Percentiles rank a stretch among this genome's conserved stretches.
These are phyloP conservation scores for Candida maesae DNA, from an alignment of 805 yeast genomes.

Conservation along the genomic window DNA sequence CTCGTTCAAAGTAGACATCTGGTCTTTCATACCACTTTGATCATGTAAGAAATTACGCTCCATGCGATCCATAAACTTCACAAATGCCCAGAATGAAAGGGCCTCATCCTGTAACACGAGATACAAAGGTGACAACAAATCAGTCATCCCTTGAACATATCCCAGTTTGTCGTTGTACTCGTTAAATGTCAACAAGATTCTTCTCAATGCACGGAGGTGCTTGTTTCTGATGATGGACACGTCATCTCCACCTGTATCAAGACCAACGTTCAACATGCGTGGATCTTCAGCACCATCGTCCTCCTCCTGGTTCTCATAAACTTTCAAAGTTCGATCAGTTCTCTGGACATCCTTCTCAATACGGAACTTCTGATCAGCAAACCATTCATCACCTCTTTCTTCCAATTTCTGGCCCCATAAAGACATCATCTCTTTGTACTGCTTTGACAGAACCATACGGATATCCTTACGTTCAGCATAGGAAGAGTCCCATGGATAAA, in stretches of 20 bases:
- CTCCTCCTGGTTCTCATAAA: constrained; percentile 46
- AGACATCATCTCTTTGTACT: constrained; percentile 59
- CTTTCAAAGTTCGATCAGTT: constrained; percentile 74
- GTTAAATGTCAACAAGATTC: constrained; percentile 81
- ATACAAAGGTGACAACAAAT: constrained; percentile 82
- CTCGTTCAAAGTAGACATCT: constrained; percentile 79
- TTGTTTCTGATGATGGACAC: constrained; percentile 67
- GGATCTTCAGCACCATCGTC: constrained; percentile 31
- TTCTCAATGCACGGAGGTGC: constrained; percentile 67
- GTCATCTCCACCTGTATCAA: constrained; percentile 35
- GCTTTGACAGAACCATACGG: constrained; percentile 48
- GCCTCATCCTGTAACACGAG: constrained; percentile 63
- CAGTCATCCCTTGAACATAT: constrained; percentile 98
- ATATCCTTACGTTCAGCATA: constrained; percentile 61
- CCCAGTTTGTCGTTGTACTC: constrained; percentile 82
- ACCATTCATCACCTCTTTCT: constrained; percentile 56
- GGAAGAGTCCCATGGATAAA: constrained; percentile 87
- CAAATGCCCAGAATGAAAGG: constrained; percentile 84
- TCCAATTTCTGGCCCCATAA: constrained; percentile 63
- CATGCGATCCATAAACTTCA: constrained; percentile 88
- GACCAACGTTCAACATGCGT: constrained; percentile 21
- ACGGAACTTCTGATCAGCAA: constrained; percentile 86
- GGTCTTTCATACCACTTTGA: constrained; percentile 89
- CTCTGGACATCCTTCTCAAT: constrained; percentile 92
- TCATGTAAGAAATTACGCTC: constrained; percentile 90